Evolutionary conservation across 78 protist genomes (phyloP).

Genomic region (Dictyostelium purpureum): DNA sequence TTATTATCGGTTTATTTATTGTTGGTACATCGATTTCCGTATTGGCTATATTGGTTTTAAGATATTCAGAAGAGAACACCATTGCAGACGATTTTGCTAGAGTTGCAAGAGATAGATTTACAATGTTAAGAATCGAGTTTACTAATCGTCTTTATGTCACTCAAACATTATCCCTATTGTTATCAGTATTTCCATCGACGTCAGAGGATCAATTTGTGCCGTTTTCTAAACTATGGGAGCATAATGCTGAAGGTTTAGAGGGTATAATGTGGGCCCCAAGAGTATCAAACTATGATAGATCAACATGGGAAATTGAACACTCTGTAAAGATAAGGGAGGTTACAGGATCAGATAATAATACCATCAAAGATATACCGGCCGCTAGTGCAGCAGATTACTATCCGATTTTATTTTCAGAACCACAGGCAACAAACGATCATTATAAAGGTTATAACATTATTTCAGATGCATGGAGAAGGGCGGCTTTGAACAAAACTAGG

Average conservation of each 20-base stretch:
- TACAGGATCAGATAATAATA: not conserved
- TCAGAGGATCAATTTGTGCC: conserved; percentile 51
- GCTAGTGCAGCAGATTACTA: not conserved
- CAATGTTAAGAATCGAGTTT: conserved; percentile 58
- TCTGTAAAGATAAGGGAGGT: conserved; percentile 10
- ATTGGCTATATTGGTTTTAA: conserved; percentile 32
- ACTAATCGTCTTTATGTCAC: conserved; percentile 37
- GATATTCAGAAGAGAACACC: conserved; percentile 46
- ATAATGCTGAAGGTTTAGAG: conserved; percentile 41
- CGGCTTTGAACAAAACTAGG: conserved; percentile 2
- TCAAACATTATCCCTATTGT: conserved; percentile 41
- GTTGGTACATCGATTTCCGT: conserved; percentile 58
- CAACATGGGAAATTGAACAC: conserved; percentile 21
- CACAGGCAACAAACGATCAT: conserved; percentile 35
- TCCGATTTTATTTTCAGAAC: conserved; percentile 48
- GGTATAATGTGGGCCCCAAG: conserved; percentile 76
- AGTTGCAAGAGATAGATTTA: conserved; percentile 62
- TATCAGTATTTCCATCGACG: conserved; percentile 43
- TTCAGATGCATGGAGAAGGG: conserved; percentile 26
- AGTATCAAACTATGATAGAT: conserved; percentile 3
- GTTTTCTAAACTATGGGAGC: conserved; percentile 43
- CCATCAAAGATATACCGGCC: not conserved
- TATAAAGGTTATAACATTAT: conserved; percentile 36
- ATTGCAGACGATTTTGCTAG: conserved; percentile 38
- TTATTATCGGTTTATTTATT: conserved; percentile 45